Evolutionary conservation across 1,284 basidiomycete genomes (phyloP), one percentile per base, ranked within the genome.

Genomic region (Rhodotorula sp.): DNA sequence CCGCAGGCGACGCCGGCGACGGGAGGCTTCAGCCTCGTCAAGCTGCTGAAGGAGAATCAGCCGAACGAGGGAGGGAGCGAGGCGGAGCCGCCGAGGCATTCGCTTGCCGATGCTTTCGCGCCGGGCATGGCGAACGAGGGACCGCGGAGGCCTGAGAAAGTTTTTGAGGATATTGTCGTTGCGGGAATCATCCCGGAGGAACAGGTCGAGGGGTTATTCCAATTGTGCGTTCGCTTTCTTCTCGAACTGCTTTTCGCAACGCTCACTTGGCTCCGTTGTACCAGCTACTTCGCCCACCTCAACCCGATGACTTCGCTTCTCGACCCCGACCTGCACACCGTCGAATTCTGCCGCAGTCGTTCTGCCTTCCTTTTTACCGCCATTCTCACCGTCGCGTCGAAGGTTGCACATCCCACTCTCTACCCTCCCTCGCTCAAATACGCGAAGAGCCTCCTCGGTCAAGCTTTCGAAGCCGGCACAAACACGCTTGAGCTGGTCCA

Each of bases 361-460:
- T 67, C 66, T 17, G 52, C 64, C 59, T 67, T 71, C 49, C 71
- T 80, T 9, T 74, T 78, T 64, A 73, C 77, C 4, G 76, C 77
- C 1, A 73, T 79, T 48, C 65, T 80, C 14, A 72, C 67, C 12
- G 77, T 75, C 0, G 61, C 77, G 16, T 41, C 73, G 19, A 73
- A 74, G 14, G 77, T 76, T 50, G 68, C 70, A 19, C 69, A 67
- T 14, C 73, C 74, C 3, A 64, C 71, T 0, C 64, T 79, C 8
- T 71, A 63, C 25, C 60, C 52, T 0, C 56, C 70, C 12, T 42
- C 76, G 0, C 63, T 62, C 55, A 59, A 49, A 1, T 66, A 73
- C 49, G 64, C 73, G 19, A 75, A 77, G 25, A 42, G 7, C 5
- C 67, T 77, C 16, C 58, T 80, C 63, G 67, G 45, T 61, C 69